phyloP scores from a whole-genome alignment of 2,329 filamentous ascomycete genomes.

The Chalara sp. region DNA sequence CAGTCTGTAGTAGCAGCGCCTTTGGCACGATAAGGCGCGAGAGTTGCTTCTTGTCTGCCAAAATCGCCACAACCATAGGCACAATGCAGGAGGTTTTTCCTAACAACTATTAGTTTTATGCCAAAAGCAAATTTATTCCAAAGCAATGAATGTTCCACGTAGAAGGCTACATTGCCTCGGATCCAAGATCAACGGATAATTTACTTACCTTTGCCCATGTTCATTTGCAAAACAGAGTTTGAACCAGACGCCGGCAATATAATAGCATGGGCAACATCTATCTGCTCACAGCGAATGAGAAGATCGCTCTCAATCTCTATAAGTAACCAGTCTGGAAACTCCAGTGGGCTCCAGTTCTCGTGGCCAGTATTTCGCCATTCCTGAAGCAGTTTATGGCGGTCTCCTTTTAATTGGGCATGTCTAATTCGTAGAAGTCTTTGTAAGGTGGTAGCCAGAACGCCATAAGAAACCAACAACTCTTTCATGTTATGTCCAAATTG shows the following conservation, averaged over 20 bases:
- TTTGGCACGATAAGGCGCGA: neutral
- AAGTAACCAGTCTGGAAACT: slow-evolving; percentile 56
- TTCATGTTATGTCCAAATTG: slow-evolving; percentile 30
- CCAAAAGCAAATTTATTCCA: too few species aligned
- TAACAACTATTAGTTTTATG: slow-evolving; percentile 1
- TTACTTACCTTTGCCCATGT: slow-evolving; percentile 53
- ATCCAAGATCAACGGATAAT: too few species aligned
- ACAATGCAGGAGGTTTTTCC: neutral
- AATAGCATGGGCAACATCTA: slow-evolving; percentile 55
- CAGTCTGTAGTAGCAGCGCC: neutral
- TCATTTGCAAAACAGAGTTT: slow-evolving; percentile 59
- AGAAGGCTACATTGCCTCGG: too few species aligned
- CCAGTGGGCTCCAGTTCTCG: slow-evolving; percentile 24
- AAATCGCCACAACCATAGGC: neutral
- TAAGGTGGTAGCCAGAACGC: slow-evolving; percentile 30
- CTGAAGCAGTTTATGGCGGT: slow-evolving; percentile 26
- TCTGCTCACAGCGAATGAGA: slow-evolving; percentile 53
- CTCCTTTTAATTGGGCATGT: slow-evolving; percentile 27
- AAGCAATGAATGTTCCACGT: too few species aligned
- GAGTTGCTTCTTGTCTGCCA: neutral
- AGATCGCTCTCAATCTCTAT: slow-evolving; percentile 61
- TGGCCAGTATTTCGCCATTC: slow-evolving; percentile 36
- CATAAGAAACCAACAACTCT: slow-evolving; percentile 32
- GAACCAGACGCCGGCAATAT: slow-evolving; percentile 42
- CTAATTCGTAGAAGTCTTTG: slow-evolving; percentile 38